Evolutionary conservation across 768 basidiomycete genomes (phyloP), one percentile per base, ranked within the genome.

Genomic region (Sistotremastrum suecicum): DNA sequence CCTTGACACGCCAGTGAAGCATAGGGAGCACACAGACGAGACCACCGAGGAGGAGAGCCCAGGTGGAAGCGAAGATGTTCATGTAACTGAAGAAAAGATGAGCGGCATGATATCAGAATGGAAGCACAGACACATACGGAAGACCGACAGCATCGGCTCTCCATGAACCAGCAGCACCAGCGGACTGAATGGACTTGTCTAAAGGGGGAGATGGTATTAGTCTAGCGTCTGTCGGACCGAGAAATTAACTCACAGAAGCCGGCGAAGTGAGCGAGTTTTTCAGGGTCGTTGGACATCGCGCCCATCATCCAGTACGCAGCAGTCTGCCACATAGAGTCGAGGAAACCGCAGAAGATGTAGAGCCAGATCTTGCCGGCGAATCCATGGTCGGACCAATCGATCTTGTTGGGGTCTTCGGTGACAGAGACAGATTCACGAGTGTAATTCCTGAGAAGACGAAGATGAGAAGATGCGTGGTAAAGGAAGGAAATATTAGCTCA

Each of bases 321-420:
- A 1, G 82, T 86, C 58, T 89, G 87, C 83, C 85, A 89, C 75
- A 84, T 80, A 1, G 85, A 69, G 51, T 89, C 87, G 48, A 86
- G 68, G 7, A 88, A 56, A 30, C 84, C 82, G 50, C 76, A 83
- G 61, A 78, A 74, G 51, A 83, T 73, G 60, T 78, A 86, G 4
- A 88, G 60, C 62, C 70, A 70, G 5, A 78, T 63, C 43, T 69
- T 69, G 39, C 67, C 72, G 7, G 69, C 60, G 55, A 83, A 89
- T 1, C 60, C 62, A 1, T 60, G 50, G 51, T 79, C 74, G 44
- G 58, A 61, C 42, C 83, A 74, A 58, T 85, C 82, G 54, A 84
- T 73, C 52, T 74, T 72, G 28, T 56, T 47, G 34, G 45, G 36
- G 41, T 33, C 45, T 0, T 66, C 51, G 34, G 63, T 57, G 3